Percentiles rank a stretch among this genome's conserved stretches.
Conservation (phyloP, 2,329 filamentous ascomycete genomes). For the Pseudopithomyces chartarum region DNA sequence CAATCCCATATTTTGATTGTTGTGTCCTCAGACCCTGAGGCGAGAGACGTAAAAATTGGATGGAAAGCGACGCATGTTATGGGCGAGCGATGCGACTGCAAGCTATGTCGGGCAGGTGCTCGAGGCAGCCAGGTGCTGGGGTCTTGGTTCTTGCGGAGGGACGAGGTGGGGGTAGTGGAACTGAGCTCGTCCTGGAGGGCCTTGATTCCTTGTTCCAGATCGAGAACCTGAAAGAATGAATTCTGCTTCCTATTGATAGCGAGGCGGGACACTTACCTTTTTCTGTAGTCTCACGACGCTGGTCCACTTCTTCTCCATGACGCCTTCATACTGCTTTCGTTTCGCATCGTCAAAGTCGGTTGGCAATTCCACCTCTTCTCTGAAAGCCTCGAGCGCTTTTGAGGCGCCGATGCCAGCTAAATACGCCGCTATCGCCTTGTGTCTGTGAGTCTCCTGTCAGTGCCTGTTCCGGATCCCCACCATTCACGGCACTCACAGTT, state of each 20-base stretch:
- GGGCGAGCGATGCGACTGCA: conserved; percentile 80
- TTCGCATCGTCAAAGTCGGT: conserved; percentile 79
- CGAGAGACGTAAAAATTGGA: conserved; percentile 86
- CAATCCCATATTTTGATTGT: conserved; percentile 98
- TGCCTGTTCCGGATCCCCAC: conserved; percentile 8
- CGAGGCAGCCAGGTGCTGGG: conserved; percentile 86
- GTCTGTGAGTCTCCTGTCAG: conserved; percentile 57
- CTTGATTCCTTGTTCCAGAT: conserved; percentile 77
- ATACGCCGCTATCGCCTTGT: conserved; percentile 94
- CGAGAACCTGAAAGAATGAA: conserved; percentile 73
- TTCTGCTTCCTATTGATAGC: background rate
- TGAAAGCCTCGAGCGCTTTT: conserved; percentile 71
- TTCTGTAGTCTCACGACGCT: conserved; percentile 93
- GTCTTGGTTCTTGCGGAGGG: conserved; percentile 81
- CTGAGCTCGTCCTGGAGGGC: conserved; percentile 83
- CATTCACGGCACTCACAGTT: conserved; percentile 68
- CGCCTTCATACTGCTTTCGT: conserved; percentile 89
- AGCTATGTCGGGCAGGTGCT: conserved; percentile 76
- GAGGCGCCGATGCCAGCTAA: conserved; percentile 74
- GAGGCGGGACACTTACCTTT: conserved; percentile 64
- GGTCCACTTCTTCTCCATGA: conserved; percentile 98
- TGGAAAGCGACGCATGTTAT: conserved; percentile 92
- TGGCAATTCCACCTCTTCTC: conserved; percentile 76
- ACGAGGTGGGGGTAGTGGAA: conserved; percentile 77
- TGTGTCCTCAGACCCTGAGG: conserved; percentile 87